Base-by-base conservation (phyloP, 1,139 yeast species). In the Saccharomycopsis hybrid region DNA sequence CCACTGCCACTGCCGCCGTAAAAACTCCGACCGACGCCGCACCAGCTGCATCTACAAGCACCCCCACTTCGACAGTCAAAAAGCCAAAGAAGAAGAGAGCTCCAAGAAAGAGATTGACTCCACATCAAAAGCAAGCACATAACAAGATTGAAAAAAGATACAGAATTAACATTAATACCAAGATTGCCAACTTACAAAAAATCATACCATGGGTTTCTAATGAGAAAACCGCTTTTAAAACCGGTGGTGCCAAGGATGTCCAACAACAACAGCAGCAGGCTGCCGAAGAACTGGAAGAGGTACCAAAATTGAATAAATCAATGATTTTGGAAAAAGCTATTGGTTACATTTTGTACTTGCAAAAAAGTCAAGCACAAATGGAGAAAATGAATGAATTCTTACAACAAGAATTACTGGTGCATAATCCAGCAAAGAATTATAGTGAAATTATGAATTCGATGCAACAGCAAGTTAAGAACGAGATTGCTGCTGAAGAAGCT, bases 71-170 rank as follows among this genome's bases (percentile, higher is more conserved):
- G 3, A 4, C 46, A 9, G 35, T 39, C 4, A 56, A 55, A 30
- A 62, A 62, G 50, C 58, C 60, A 35, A 64, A 62, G 54, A 68
- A 67, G 64, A 75, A 69, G 61, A 68, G 79, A 59, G 73, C 77
- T 1, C 74, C 80, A 47, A 68, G 84, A 59, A 78, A 78, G 65
- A 73, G 80, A 62, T 64, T 79, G 52, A 78, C 84, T 2, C 70
- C 73, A 4, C 72, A 75, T 55, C 88, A 82, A 65, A 80, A 82
- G 57, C 80, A 79, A 59, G 87, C 87, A 0, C 89, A 83, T 60
- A 81, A 81, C 63, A 77, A 78, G 61, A 81, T 82, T 55, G 88
- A 78, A 60, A 81, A 82, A 62, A 77, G 81, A 56, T 83, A 83
- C 64, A 69, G 90, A 62, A 81, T 82, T 53, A 83, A 82, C 62